Evolutionary conservation across 441 rosid species (phyloP), one percentile per base, ranked within the genome.

Genomic region (Sinapis alba): DNA sequence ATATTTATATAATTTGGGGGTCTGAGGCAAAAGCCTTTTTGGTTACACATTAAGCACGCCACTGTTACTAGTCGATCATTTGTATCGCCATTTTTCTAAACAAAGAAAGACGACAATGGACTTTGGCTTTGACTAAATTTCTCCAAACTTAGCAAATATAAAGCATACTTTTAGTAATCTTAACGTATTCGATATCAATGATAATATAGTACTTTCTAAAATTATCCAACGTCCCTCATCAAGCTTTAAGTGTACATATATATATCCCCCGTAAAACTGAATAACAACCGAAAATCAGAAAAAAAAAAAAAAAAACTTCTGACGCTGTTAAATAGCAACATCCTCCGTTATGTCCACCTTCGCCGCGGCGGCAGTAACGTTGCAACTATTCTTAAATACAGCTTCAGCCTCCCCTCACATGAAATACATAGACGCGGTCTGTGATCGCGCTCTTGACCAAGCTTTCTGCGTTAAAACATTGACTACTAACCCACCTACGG

Each of bases 371-470:
- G 68, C 73, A 50, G 60, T 77, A 0, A 77, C 51, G 32, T 59
- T 71, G 43, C 75, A 71, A 13, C 32, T 61, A 19, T 30, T 71
- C 32, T 8, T 50, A 20, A 61, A 5, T 50, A 9, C 21, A 20
- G 75, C 53, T 50, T 47, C 60, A 21, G 75, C 75, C 24, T 71
- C 72, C 15, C 76, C 76, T 71, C 58, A 58, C 68, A 20, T 61
- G 56, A 59, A 69, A 43, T 71, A 59, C 69, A 65, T 77, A 13
- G 76, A 77, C 54, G 65, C 76, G 2, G 24, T 77, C 12, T 77
- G 80, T 2, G 76, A 77, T 30, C 72, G 80, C 0, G 27, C 71
- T 5, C 62, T 59, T 19, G 80, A 78, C 63, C 61, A 28, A 72
- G 30, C 76, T 15, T 72, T 47, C 50, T 72, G 76, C 38, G 20